A percentile compares a stretch with the other conserved stretches of the same genome.
phyloP scores from a whole-genome alignment of 306 rosid species.

The Alnus rubra region DNA sequence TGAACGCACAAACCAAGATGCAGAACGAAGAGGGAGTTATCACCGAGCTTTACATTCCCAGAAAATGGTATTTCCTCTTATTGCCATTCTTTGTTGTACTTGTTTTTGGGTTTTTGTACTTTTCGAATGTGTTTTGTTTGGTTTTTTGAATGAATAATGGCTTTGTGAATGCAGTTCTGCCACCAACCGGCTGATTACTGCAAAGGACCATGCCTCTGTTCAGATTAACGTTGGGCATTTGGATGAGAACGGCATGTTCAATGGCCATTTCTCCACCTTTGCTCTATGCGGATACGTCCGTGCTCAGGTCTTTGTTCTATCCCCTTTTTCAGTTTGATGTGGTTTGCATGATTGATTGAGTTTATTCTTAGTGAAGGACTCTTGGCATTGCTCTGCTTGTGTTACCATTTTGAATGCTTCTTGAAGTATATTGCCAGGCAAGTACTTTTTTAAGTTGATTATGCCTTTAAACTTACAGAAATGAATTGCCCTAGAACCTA shows the following conservation, averaged over 20 bases:
- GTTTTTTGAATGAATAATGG: not conserved
- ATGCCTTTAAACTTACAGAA: not conserved
- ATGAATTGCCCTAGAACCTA: not conserved
- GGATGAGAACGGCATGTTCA: slow-evolving; percentile 63
- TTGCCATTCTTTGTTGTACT: not conserved
- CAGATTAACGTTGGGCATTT: slow-evolving; percentile 69
- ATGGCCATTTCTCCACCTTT: slow-evolving; percentile 55
- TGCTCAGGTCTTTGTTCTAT: slow-evolving; percentile 45
- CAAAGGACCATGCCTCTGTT: slow-evolving; percentile 73
- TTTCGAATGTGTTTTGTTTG: not conserved
- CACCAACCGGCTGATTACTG: slow-evolving; percentile 63
- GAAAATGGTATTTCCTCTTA: slow-evolving; percentile 49
- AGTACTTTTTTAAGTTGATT: not conserved
- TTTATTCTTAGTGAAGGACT: too few relatives aligned
- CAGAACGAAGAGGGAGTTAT: slow-evolving; percentile 64
- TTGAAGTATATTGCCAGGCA: not conserved
- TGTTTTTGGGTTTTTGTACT: not conserved
- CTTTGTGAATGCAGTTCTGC: slow-evolving; percentile 49
- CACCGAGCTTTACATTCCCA: slow-evolving; percentile 67
- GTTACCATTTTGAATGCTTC: not conserved
- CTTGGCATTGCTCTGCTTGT: not conserved
- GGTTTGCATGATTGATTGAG: too few relatives aligned
- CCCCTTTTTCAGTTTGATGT: not conserved
- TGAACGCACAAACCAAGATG: slow-evolving; percentile 30
- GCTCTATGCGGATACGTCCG: slow-evolving; percentile 68